These are phyloP conservation scores for Hortiboletus flavorubellus DNA, from an alignment of 768 basidiomycete species.

Conservation along the genomic window DNA sequence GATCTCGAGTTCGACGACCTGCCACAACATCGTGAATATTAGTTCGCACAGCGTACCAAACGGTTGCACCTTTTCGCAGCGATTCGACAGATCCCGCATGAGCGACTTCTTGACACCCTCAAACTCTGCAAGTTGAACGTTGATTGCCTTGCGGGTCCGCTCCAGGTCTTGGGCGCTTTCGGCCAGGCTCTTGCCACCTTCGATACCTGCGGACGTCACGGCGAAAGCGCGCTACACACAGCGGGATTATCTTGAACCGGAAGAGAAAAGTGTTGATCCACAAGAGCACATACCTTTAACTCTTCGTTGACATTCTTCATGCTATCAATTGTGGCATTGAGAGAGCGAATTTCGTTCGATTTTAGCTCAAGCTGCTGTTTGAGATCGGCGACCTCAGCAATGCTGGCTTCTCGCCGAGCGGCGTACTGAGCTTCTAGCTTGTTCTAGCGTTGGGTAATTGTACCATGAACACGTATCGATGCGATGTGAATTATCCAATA, in stretches of 20 bases:
- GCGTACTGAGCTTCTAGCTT: conserved; percentile 94
- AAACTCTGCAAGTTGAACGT: conserved; percentile 97
- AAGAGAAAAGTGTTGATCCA: conserved; percentile 4
- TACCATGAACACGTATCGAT: neutral
- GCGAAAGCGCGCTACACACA: conserved; percentile 83
- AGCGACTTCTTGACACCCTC: conserved; percentile 98
- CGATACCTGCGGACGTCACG: conserved; percentile 94
- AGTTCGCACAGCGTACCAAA: conserved; percentile 9
- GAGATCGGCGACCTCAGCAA: conserved; percentile 79
- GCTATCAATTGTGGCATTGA: conserved; percentile 86
- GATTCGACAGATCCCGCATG: conserved; percentile 98
- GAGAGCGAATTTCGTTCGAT: conserved; percentile 75
- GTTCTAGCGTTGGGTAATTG: conserved; percentile 45
- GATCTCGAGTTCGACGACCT: conserved; percentile 99
- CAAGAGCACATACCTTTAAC: conserved; percentile 69
- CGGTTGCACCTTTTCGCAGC: conserved; percentile 88
- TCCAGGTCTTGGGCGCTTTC: conserved; percentile 98
- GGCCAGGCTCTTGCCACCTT: conserved; percentile 94
- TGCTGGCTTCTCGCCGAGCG: conserved; percentile 86
- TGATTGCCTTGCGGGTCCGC: conserved; percentile 93
- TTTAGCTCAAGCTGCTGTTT: conserved; percentile 88
- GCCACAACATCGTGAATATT: conserved; percentile 14
- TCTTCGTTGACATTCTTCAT: conserved; percentile 97
- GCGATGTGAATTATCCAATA: neutral
- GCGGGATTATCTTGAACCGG: neutral